A percentile compares a stretch with the other conserved stretches of the same genome.
These are phyloP conservation scores for Leccinellum rugosiceps DNA, from an alignment of 768 basidiomycete species.

Conservation along the genomic window DNA sequence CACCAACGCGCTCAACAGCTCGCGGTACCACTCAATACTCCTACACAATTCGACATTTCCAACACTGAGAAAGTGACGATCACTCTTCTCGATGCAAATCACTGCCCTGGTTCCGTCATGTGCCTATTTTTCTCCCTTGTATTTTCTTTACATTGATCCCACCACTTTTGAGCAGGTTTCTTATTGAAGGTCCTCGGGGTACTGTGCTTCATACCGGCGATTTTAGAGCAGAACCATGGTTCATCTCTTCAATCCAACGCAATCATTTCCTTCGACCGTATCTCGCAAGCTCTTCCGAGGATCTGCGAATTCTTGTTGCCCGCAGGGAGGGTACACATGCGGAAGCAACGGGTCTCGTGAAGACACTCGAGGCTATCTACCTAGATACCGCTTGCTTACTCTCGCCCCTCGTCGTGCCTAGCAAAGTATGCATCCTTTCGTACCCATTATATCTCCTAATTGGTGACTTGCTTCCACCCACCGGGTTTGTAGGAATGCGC, in stretches of 20 bases:
- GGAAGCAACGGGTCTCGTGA: conserved; percentile 31
- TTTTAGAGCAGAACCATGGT: conserved; percentile 82
- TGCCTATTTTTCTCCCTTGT: conserved; percentile 32
- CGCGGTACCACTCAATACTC: conserved; percentile 57
- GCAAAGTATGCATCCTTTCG: conserved; percentile 44
- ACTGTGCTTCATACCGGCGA: conserved; percentile 92
- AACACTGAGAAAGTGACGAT: conserved; percentile 59
- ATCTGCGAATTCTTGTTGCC: conserved; percentile 24
- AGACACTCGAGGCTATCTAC: conserved; percentile 71
- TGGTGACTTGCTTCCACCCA: not conserved
- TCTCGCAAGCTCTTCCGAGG: conserved; percentile 37
- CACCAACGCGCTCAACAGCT: conserved; percentile 37
- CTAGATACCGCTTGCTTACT: conserved; percentile 78
- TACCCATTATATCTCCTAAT: not conserved
- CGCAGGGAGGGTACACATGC: conserved; percentile 21
- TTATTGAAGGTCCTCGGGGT: conserved; percentile 67
- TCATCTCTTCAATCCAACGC: conserved; percentile 60
- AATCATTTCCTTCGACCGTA: conserved; percentile 77
- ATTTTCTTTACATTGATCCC: not conserved
- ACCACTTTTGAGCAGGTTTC: conserved; percentile 55
- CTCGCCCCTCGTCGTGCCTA: conserved; percentile 47
- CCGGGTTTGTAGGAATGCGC: conserved; percentile 52
- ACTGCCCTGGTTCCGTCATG: conserved; percentile 95
- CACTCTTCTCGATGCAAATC: conserved; percentile 87
- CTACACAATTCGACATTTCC: conserved; percentile 58